Conservation (phyloP, 2,329 filamentous ascomycete species). For the Hypoxylon sp. region DNA sequence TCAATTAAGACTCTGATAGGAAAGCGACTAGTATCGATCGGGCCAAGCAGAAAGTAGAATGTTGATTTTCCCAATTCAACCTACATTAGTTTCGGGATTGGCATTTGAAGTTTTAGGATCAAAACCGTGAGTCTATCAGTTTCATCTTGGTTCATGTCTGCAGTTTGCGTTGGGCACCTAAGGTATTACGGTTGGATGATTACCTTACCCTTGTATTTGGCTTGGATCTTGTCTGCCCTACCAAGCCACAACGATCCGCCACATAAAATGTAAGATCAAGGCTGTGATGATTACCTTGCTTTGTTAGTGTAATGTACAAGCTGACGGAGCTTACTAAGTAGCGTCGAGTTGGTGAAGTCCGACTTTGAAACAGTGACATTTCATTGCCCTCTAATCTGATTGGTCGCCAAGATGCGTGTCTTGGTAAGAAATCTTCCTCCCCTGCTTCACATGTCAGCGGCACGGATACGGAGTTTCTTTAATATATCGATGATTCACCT, state of each 20-base stretch:
- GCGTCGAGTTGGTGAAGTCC: constrained; percentile 36
- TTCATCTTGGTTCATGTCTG: background rate
- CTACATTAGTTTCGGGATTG: background rate
- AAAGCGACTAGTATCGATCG: background rate
- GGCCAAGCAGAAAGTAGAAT: background rate
- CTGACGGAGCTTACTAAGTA: constrained; percentile 21
- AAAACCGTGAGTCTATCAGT: background rate
- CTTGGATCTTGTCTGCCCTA: background rate
- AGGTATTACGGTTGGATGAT: too few species aligned
- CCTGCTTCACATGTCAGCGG: constrained; percentile 20
- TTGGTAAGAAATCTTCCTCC: constrained; percentile 5
- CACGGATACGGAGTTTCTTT: constrained; percentile 31
- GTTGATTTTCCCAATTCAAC: background rate
- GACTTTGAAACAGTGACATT: background rate
- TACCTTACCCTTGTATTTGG: background rate
- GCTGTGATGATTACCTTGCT: background rate
- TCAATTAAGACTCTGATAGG: background rate
- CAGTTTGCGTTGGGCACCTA: too few species aligned
- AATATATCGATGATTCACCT: background rate
- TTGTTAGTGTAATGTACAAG: background rate
- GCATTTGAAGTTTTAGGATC: background rate
- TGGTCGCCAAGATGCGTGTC: constrained; percentile 15
- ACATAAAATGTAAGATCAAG: background rate
- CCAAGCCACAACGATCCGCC: background rate
- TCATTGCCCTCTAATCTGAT: constrained; percentile 14